Evolutionary conservation across 2,329 filamentous ascomycete genomes (phyloP).

Genomic region (Parascedosporium putredinis): DNA sequence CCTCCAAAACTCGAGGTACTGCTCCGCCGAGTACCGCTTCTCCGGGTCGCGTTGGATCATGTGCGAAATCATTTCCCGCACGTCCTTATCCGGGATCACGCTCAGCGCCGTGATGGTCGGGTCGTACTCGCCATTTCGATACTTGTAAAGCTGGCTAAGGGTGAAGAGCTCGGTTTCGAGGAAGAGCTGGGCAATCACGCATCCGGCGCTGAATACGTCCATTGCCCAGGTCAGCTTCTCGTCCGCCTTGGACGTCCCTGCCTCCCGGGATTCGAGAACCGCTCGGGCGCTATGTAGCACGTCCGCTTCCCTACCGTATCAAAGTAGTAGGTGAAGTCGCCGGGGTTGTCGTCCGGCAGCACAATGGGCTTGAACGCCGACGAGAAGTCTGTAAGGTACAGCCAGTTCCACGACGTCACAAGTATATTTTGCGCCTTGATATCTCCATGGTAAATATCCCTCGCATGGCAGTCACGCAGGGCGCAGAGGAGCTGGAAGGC

Average conservation of each 20-base stretch:
- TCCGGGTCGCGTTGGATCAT: constrained; percentile 96
- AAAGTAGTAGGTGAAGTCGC: constrained; percentile 96
- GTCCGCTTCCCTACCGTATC: constrained; percentile 85
- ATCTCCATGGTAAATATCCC: constrained; percentile 89
- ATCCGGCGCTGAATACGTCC: constrained; percentile 96
- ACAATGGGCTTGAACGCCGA: constrained; percentile 90
- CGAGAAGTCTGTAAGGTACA: constrained; percentile 96
- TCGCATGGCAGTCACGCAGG: constrained; percentile 79
- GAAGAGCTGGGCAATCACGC: constrained; percentile 93
- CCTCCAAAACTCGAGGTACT: constrained; percentile 88
- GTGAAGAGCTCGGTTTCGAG: constrained; percentile 94
- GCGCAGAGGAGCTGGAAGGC: constrained; percentile 91
- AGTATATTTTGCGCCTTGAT: constrained; percentile 97
- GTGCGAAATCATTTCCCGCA: constrained; percentile 80
- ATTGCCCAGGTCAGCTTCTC: constrained; percentile 75
- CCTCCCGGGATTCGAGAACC: constrained; percentile 68
- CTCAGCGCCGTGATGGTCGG: constrained; percentile 69
- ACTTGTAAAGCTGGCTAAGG: constrained; percentile 92
- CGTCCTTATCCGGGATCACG: constrained; percentile 77
- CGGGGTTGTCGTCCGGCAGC: constrained; percentile 90
- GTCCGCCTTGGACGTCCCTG: constrained; percentile 50
- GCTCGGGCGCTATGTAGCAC: constrained; percentile 90
- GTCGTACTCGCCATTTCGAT: constrained; percentile 85
- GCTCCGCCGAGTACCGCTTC: constrained; percentile 82
- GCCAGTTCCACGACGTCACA: constrained; percentile 98